Evolutionary conservation across 2,329 filamentous ascomycete genomes (phyloP).

Genomic region (Alternaria viburni): DNA sequence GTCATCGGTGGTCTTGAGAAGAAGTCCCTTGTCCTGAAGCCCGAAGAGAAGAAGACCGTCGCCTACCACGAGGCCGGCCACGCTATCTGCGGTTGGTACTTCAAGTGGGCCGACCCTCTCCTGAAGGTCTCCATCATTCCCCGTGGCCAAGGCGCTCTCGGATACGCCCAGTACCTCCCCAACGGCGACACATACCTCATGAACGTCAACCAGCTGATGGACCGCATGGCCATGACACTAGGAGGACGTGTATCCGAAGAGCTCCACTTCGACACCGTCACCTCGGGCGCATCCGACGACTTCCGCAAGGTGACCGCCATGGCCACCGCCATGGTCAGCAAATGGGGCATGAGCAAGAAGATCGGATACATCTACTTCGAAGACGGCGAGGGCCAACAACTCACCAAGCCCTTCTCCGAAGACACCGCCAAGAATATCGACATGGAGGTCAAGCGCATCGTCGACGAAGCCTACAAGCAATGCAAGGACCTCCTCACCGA

Average conservation of each 20-base stretch:
- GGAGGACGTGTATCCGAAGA: slow-evolving; percentile 95
- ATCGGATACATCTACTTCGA: slow-evolving; percentile 93
- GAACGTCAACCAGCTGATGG: slow-evolving; percentile 95
- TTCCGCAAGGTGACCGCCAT: slow-evolving; percentile 98
- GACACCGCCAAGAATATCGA: slow-evolving; percentile 93
- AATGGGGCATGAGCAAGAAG: slow-evolving; percentile 97
- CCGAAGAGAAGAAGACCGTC: slow-evolving; percentile 92
- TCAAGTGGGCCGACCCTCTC: slow-evolving; percentile 93
- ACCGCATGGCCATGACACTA: slow-evolving; percentile 99
- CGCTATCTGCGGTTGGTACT: slow-evolving; percentile 98
- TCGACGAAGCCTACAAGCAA: slow-evolving; percentile 90
- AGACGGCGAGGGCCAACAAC: slow-evolving; percentile 76
- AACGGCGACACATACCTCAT: slow-evolving; percentile 91
- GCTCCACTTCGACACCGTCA: slow-evolving; percentile 95
- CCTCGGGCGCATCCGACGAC: slow-evolving; percentile 91
- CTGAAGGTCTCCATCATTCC: slow-evolving; percentile 99
- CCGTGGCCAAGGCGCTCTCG: slow-evolving; percentile 88
- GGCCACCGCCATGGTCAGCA: slow-evolving; percentile 98
- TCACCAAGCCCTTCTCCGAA: slow-evolving; percentile 96
- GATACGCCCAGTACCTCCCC: slow-evolving; percentile 97
- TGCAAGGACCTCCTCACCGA: slow-evolving; percentile 82
- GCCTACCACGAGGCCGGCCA: slow-evolving; percentile 99
- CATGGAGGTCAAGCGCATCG: slow-evolving; percentile 85
- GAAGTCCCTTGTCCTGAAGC: slow-evolving; percentile 92
- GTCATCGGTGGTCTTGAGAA: slow-evolving; percentile 96